Percentiles rank a stretch among this genome's conserved stretches.
Evolutionary conservation across 306 rosid genomes (phyloP).

Genomic region (Vachellia pachyceras): DNA sequence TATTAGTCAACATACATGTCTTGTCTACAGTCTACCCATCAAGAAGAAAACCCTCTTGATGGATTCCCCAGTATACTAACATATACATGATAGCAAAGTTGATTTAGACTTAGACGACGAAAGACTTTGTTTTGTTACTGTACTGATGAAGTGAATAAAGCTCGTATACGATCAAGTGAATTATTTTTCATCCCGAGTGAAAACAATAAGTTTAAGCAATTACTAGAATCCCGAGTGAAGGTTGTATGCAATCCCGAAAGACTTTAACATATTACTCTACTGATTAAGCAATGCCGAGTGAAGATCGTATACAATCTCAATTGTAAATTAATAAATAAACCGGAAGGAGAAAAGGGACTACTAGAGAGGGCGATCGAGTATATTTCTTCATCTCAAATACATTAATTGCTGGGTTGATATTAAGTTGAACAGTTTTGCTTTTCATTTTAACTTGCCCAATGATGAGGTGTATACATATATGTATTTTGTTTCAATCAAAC

Average conservation of each 20-base stretch:
- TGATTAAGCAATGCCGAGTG: too few species aligned
- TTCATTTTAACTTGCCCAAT: too few species aligned
- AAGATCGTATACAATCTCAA: too few species aligned
- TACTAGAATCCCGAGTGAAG: too few species aligned
- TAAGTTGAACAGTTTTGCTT: not conserved
- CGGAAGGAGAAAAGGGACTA: not conserved
- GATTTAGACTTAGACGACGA: not conserved
- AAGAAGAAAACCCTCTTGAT: not conserved
- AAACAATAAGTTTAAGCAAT: not conserved
- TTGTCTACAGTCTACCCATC: not conserved
- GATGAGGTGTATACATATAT: too few species aligned
- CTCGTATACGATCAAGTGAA: not conserved
- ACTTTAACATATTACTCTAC: too few species aligned
- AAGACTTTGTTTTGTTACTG: not conserved
- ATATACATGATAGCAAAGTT: not conserved
- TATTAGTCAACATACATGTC: not conserved
- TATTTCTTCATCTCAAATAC: not conserved
- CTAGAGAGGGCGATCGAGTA: not conserved
- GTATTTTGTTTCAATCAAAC: too few species aligned
- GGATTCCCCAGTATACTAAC: conserved; percentile 3
- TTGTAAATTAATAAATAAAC: not conserved
- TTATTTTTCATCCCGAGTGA: too few species aligned
- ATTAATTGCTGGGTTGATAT: not conserved
- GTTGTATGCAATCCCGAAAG: too few species aligned
- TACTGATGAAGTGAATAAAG: not conserved